Percentiles rank a stretch among this genome's conserved stretches.
These are phyloP conservation scores for Phytophthora sp. DNA, from an alignment of 352 stramenopile genomes.

Conservation along the genomic window DNA sequence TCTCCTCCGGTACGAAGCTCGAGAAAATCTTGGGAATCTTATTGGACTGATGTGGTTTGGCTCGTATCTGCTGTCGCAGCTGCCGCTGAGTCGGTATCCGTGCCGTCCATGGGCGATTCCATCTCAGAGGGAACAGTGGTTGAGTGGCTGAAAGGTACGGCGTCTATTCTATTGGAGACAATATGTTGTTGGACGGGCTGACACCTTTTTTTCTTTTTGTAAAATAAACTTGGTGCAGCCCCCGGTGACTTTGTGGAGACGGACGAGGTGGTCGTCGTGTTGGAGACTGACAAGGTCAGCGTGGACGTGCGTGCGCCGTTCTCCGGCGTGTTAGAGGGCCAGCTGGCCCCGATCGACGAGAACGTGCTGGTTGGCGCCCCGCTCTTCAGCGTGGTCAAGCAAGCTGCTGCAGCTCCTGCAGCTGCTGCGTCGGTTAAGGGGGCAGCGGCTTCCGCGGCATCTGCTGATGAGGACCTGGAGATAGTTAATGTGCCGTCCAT, in stretches of 20 bases:
- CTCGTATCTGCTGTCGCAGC: conserved; percentile 26
- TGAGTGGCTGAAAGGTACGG: conserved; percentile 92
- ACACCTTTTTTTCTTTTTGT: not conserved
- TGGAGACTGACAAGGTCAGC: conserved; percentile 99
- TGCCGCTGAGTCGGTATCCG: conserved; percentile 63
- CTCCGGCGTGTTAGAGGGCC: conserved; percentile 90
- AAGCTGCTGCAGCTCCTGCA: conserved; percentile 27
- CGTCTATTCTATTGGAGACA: not conserved
- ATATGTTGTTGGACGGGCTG: not conserved
- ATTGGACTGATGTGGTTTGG: not conserved
- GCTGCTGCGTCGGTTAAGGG: conserved; percentile 29
- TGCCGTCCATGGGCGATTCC: conserved; percentile 94
- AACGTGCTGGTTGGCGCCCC: conserved; percentile 95
- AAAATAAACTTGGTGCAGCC: conserved; percentile 45
- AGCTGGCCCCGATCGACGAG: conserved; percentile 93
- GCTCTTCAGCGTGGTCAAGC: conserved; percentile 87
- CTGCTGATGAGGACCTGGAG: conserved; percentile 52
- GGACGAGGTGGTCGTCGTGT: conserved; percentile 97
- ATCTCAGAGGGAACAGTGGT: conserved; percentile 99
- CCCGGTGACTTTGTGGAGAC: conserved; percentile 93
- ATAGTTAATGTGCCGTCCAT: conserved; percentile 90
- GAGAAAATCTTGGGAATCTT: not conserved
- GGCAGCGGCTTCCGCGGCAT: conserved; percentile 11
- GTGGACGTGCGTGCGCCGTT: conserved; percentile 93
- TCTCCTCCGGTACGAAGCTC: conserved; percentile 54